Evolutionary conservation across 306 rosid genomes (phyloP).

Genomic region (Lathyrus aphaca): DNA sequence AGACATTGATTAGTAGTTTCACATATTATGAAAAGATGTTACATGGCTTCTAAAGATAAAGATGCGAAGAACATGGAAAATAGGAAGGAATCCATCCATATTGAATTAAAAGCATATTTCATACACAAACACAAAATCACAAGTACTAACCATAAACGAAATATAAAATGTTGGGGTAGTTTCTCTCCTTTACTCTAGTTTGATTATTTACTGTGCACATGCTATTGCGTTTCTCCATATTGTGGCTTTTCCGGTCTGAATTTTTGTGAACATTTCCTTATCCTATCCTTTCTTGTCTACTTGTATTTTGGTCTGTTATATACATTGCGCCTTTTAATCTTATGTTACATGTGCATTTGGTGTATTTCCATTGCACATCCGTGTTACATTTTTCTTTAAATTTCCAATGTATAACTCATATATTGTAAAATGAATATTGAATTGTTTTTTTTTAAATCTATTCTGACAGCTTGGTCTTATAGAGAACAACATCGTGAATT

Average conservation of each 20-base stretch:
- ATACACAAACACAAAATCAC: neutral
- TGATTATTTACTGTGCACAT: slow-evolving; percentile 10
- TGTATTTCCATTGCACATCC: neutral
- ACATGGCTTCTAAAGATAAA: too few species aligned
- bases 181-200: slow-evolving; percentile 11
- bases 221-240: slow-evolving; percentile 16
- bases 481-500: slow-evolving; percentile 81
- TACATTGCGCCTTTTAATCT: neutral
- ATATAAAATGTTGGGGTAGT: slow-evolving; percentile 33
- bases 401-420: slow-evolving; percentile 15
- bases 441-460: slow-evolving; percentile 31
- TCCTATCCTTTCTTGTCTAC: neutral
- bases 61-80: too few species aligned
- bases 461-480: slow-evolving; percentile 91
- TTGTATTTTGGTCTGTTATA: slow-evolving; percentile 4
- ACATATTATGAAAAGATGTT: too few species aligned
- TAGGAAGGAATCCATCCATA: neutral
- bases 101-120: neutral
- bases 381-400: slow-evolving; percentile 8
- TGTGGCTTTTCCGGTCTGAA: neutral
- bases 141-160: neutral
- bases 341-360: neutral
- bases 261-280: slow-evolving; percentile 9
- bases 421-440: slow-evolving; percentile 33
- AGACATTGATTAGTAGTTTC: too few species aligned